Conservation (phyloP, 169 alveolate species). For the Eimeria zaria region DNA sequence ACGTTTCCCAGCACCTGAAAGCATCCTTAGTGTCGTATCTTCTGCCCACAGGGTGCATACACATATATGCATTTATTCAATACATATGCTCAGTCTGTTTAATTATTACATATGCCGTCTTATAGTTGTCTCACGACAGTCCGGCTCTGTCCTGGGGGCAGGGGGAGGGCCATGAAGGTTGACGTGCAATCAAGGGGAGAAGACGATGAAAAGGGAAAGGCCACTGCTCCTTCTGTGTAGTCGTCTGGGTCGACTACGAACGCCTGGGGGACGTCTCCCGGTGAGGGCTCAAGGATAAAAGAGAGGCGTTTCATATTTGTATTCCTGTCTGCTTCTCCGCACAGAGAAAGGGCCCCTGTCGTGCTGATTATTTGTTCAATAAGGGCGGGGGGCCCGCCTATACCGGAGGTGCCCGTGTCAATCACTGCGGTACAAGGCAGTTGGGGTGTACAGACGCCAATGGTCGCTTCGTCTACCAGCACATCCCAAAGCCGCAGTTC, state of each 20-base stretch:
- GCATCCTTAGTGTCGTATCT: background rate
- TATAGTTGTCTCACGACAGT: conserved; percentile 1
- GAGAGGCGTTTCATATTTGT: conserved; percentile 5
- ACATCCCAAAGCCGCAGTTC: conserved; percentile 45
- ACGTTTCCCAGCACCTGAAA: conserved; percentile 48
- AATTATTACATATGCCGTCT: background rate
- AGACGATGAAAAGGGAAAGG: background rate
- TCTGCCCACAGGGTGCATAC: background rate
- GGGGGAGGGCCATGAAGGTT: conserved; percentile 36
- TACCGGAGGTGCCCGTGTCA: conserved; percentile 67
- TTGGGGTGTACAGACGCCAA: conserved; percentile 48
- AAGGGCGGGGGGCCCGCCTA: conserved; percentile 29
- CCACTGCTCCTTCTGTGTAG: background rate
- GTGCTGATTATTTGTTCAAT: background rate
- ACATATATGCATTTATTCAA: background rate
- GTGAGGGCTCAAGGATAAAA: conserved; percentile 2
- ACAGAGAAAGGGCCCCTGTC: conserved; percentile 6
- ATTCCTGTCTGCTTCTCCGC: background rate
- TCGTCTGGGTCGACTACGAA: conserved; percentile 5
- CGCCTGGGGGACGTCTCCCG: conserved; percentile 11
- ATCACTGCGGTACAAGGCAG: conserved; percentile 47
- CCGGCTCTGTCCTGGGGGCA: conserved; percentile 62
- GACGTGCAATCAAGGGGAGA: conserved; percentile 27
- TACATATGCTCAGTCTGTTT: background rate
- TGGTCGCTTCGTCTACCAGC: conserved; percentile 24